A percentile compares a stretch with the other conserved stretches of the same genome.
These are phyloP conservation scores for Multifurca ochricompacta DNA, from an alignment of 768 basidiomycete species.

Conservation along the genomic window DNA sequence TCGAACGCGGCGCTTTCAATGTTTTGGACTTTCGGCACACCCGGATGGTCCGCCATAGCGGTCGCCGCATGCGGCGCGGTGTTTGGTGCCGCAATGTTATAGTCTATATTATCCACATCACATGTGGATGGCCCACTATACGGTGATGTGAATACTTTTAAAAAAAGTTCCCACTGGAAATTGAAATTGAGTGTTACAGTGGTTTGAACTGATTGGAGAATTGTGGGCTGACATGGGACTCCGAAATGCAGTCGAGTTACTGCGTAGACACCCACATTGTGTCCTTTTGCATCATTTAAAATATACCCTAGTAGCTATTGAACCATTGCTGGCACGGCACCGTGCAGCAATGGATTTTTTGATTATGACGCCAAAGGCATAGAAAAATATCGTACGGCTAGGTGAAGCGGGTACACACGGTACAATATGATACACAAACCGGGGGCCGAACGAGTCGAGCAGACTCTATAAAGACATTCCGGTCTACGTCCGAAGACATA, in stretches of 20 bases:
- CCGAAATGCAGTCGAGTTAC: background rate
- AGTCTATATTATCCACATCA: background rate
- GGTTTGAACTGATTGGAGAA: background rate
- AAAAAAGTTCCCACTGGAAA: background rate
- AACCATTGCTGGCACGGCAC: too few relatives aligned
- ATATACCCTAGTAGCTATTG: constrained; percentile 10
- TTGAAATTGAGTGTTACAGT: background rate
- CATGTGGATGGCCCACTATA: background rate
- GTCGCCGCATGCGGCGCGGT: constrained; percentile 3
- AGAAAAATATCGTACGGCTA: background rate
- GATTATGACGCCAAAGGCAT: background rate
- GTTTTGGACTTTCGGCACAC: background rate
- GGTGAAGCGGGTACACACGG: background rate
- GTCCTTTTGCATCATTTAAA: background rate
- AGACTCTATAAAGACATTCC: background rate
- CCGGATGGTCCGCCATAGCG: background rate
- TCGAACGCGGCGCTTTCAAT: background rate
- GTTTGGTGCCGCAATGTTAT: constrained; percentile 10
- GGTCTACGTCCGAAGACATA: constrained; percentile 4
- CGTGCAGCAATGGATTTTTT: too few relatives aligned
- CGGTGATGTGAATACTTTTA: background rate
- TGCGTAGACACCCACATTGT: background rate
- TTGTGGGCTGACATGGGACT: background rate
- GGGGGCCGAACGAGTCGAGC: background rate
- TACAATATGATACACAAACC: constrained; percentile 8